Conservation (phyloP, 768 basidiomycete genomes). For the Mycena indigotica region DNA sequence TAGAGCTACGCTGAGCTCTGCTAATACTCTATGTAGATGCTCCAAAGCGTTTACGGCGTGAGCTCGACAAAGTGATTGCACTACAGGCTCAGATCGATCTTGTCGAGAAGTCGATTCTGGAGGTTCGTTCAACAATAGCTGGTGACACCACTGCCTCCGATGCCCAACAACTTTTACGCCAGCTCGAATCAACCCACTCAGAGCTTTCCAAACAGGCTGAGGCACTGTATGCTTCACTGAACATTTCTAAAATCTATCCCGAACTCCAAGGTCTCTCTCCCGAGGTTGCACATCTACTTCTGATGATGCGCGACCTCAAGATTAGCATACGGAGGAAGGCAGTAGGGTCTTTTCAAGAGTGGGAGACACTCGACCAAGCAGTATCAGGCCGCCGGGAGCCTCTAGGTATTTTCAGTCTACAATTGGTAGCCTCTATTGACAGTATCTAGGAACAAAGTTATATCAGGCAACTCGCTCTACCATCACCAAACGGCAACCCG, state of each 20-base stretch:
- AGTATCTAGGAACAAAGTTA: conserved; percentile 33
- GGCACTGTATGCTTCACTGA: conserved; percentile 35
- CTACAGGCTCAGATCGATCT: conserved; percentile 33
- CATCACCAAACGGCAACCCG: conserved; percentile 30
- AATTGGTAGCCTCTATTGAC: background rate
- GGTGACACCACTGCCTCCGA: conserved; percentile 5
- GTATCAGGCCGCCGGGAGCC: conserved; percentile 22
- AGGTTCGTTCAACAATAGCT: conserved; percentile 16
- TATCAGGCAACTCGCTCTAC: conserved; percentile 33
- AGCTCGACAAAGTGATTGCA: conserved; percentile 32
- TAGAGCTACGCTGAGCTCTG: background rate
- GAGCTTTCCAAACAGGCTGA: conserved; percentile 31
- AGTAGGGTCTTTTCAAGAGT: too few species aligned
- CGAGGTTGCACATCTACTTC: conserved; percentile 32
- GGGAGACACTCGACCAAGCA: conserved; percentile 28
- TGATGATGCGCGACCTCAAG: conserved; percentile 33
- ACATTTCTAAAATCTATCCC: conserved; percentile 35
- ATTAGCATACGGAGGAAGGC: conserved; percentile 28
- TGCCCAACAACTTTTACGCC: conserved; percentile 17
- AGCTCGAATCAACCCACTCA: conserved; percentile 25
- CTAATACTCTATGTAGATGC: conserved; percentile 26
- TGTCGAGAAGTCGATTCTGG: conserved; percentile 27
- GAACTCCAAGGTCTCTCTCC: conserved; percentile 33
- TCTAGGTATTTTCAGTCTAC: conserved; percentile 15
- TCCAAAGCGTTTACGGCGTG: conserved; percentile 33